These are phyloP conservation scores for Rhodotorula paludigena DNA, from an alignment of 768 basidiomycete genomes.

Conservation along the genomic window DNA sequence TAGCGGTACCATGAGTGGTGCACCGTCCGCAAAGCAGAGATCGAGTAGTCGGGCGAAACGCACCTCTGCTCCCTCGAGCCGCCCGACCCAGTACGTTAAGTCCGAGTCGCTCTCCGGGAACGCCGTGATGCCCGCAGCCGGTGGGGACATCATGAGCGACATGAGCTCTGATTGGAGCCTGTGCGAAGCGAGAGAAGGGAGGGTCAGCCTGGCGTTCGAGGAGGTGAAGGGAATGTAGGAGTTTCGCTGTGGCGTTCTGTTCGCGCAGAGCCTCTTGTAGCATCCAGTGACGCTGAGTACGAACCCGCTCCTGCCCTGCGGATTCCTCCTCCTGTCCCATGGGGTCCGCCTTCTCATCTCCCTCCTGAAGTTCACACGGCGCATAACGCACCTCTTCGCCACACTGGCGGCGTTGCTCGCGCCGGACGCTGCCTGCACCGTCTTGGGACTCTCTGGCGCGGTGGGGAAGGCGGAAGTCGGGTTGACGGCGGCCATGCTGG, in stretches of 20 bases:
- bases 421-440: not conserved
- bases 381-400: conserved; percentile 29
- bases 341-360: not conserved
- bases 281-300: accelerated
- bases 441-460: not conserved
- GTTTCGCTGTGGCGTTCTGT: no score
- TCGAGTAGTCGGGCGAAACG: conserved; percentile 5
- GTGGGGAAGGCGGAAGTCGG: conserved; percentile 16
- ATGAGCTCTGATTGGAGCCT: conserved; percentile 39
- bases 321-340: not conserved
- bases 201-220: not conserved
- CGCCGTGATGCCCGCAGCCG: conserved; percentile 54
- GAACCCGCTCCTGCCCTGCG: not conserved
- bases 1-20: not conserved
- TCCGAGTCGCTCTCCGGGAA: conserved; percentile 83
- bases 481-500: conserved; percentile 14
- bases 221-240: no score
- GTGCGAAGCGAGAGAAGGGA: not conserved
- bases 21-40: not conserved
- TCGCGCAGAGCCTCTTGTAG: no score
- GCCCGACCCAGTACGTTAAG: conserved; percentile 83
- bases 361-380: no score
- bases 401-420: conserved; percentile 17
- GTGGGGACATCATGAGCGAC: conserved; percentile 37
- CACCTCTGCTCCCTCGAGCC: conserved; percentile 62